A percentile compares a stretch with the other conserved stretches of the same genome.
Evolutionary conservation across 106 monocot species (phyloP).

Genomic region (Dendrobium nobile): DNA sequence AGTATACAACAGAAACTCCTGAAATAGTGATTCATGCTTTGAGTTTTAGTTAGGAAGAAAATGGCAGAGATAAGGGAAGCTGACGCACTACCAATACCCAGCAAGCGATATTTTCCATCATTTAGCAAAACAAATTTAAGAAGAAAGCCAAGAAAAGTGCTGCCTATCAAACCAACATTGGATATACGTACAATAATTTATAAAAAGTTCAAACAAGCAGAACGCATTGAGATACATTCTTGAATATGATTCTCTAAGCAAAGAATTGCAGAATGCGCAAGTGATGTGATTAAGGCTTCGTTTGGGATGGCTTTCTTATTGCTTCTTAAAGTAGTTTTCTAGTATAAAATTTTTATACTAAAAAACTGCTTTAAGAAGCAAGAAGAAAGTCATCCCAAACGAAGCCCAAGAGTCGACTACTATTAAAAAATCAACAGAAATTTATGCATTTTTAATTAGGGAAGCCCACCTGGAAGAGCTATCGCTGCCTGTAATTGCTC

Average conservation of each 20-base stretch:
- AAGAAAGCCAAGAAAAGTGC: neutral
- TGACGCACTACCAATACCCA: neutral
- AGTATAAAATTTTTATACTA: no score
- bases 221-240: neutral
- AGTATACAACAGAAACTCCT: conserved; percentile 80
- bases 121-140: neutral
- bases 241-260: neutral
- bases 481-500: conserved; percentile 73
- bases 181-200: no score
- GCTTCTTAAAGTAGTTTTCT: no score
- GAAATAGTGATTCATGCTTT: neutral
- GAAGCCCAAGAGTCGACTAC: no score
- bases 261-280: neutral
- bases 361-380: no score
- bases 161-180: no score
- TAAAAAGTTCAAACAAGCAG: no score
- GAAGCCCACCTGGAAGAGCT: conserved; percentile 46
- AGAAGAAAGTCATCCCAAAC: no score
- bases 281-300: neutral
- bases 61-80: neutral
- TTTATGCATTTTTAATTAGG: neutral
- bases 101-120: neutral
- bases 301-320: no score
- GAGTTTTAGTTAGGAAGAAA: no score
- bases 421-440: no score